Base-by-base conservation (phyloP, 2,329 filamentous ascomycete species). In the Colletotrichum sp. region DNA sequence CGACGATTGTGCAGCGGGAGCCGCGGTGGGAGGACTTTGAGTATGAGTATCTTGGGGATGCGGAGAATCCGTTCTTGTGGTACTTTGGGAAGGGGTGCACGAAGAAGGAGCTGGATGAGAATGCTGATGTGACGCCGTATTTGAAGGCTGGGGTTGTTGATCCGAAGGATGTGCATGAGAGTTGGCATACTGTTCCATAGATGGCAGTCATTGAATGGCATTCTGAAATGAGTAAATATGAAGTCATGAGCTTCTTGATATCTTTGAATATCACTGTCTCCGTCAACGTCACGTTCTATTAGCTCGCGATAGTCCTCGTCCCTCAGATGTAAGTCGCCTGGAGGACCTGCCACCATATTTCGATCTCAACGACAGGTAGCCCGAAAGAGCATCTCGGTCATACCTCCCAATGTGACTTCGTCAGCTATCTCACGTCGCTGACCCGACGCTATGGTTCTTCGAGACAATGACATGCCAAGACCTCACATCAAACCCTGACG, bases 81-180 rank as follows among this genome's bases (percentile, higher is more conserved):
- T 89, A 92, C 80, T 91, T 94, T 78, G 93, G 94, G 1, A 93
- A 93, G 79, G 94, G 93, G 0, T 91, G 90, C 84, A 94, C 92
- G 4, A 85, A 79, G 70, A 89, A 89, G 76, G 93, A 95, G 82
- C 78, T 84, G 24, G 88, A 91, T 43, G 84, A 86, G 8, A 84
- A 85, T n/a, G 85, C 86, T 5, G 92, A 94, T 78, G 85, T 94
- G 80, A 93, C 92, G 13, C 85, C 89, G 12, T 94, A 95, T 86
- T 81, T 95, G 71, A 89, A 85, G 77, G 79, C 88, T 34, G 89
- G 90, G 0, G 85, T 90, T 38, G 86, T 92, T 55, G 91, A 94
- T 80, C 82, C 95, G 76, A 87, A 88, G 77, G 88, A 91, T 60
- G 81, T 94, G 67, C 90, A 95, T 81, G 94, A 95, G 86, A 88